These are phyloP conservation scores for Colletotrichum tofieldiae DNA, from an alignment of 2,329 filamentous ascomycete genomes.

Conservation along the genomic window DNA sequence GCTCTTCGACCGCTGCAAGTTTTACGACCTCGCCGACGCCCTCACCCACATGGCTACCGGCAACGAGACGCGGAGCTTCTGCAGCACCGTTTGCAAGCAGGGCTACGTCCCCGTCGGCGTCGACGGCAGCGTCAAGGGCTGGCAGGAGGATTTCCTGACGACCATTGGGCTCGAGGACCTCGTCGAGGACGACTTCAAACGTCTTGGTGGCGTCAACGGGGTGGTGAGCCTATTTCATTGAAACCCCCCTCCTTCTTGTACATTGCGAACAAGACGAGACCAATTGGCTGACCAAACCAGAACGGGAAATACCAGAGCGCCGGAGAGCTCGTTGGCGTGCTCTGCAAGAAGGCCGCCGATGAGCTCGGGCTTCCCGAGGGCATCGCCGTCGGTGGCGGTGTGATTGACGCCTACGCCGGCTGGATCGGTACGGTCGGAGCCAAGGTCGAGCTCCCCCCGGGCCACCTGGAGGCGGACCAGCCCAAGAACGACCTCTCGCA, in stretches of 20 bases:
- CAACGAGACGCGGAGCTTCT: conserved; percentile 92
- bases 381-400: conserved; percentile 94
- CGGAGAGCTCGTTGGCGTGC: conserved; percentile 88
- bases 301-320: conserved; percentile 93
- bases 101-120: conserved; percentile 97
- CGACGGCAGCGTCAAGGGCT: conserved; percentile 96
- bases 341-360: conserved; percentile 86
- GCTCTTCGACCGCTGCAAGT: conserved; percentile 93
- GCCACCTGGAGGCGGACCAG: conserved; percentile 76
- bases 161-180: conserved; percentile 91
- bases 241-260: conserved; percentile 44
- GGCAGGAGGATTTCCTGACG: conserved; percentile 95
- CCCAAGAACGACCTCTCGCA: conserved; percentile 90
- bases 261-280: conserved; percentile 26
- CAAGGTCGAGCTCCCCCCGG: conserved; percentile 76
- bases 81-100: conserved; percentile 97
- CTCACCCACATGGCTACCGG: conserved; percentile 95
- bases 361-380: conserved; percentile 89
- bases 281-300: conserved; percentile 63
- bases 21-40: conserved; percentile 94
- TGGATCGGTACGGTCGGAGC: conserved; percentile 99
- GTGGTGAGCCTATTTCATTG: conserved; percentile 80
- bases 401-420: conserved; percentile 98
- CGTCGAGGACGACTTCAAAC: conserved; percentile 87
- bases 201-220: conserved; percentile 94